Conservation (phyloP, 2,329 filamentous ascomycete genomes). For the Orbilia ellipsospora region DNA sequence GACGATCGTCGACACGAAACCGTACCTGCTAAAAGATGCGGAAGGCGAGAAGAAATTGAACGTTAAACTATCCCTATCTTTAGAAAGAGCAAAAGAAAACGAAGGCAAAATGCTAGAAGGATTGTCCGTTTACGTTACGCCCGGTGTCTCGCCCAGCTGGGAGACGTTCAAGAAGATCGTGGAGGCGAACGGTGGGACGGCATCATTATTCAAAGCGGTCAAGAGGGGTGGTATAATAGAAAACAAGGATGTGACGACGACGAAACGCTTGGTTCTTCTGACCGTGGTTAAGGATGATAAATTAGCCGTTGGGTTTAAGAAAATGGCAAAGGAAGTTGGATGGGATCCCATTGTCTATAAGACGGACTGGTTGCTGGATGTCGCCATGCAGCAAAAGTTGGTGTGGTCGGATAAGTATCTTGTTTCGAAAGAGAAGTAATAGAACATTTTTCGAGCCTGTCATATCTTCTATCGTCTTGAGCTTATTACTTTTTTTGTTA, state of each 20-base stretch:
- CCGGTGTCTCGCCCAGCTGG: slow-evolving; percentile 80
- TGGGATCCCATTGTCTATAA: slow-evolving; percentile 84
- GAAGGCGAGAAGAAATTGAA: slow-evolving; percentile 77
- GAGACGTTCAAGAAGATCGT: slow-evolving; percentile 89
- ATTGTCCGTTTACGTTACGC: slow-evolving; percentile 85
- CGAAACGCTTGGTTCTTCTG: slow-evolving; percentile 68
- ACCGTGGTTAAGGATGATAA: slow-evolving; percentile 75
- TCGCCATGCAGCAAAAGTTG: slow-evolving; percentile 87
- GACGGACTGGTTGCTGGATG: slow-evolving; percentile 88
- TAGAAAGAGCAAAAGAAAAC: slow-evolving; percentile 78
- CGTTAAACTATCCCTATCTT: slow-evolving; percentile 75
- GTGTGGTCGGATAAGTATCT: slow-evolving; percentile 73
- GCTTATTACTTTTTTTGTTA: not conserved
- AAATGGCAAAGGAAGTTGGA: slow-evolving; percentile 80
- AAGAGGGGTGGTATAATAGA: slow-evolving; percentile 63
- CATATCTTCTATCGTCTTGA: not conserved
- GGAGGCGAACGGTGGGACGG: slow-evolving; percentile 86
- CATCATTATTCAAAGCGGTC: slow-evolving; percentile 61
- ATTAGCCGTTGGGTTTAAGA: slow-evolving; percentile 82
- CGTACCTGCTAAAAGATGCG: slow-evolving; percentile 76
- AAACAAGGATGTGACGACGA: slow-evolving; percentile 53
- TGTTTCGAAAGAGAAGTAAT: slow-evolving; percentile 61
- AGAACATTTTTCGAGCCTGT: slow-evolving; percentile 50
- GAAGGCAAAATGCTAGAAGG: slow-evolving; percentile 78
- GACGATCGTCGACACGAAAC: slow-evolving; percentile 71